Evolutionary conservation across 305 asterid species (phyloP).

Genomic region (Fraxinus sp.): DNA sequence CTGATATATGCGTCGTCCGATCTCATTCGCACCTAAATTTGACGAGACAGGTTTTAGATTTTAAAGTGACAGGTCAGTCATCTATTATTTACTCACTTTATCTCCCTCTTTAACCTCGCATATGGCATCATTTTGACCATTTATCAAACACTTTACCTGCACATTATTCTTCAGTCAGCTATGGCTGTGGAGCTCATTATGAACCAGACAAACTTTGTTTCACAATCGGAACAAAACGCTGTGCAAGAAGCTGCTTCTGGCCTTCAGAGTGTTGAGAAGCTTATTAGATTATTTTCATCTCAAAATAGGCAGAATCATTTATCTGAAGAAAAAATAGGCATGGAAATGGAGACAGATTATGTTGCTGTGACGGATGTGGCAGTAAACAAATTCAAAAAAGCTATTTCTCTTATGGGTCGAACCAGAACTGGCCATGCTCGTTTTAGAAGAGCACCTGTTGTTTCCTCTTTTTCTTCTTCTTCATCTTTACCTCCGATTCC

Average conservation of each 20-base stretch:
- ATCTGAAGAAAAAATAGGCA: conserved; percentile 1
- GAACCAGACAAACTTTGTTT: conserved; percentile 45
- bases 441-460: conserved; percentile 69
- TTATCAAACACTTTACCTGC: conserved; percentile 4
- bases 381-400: conserved; percentile 57
- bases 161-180: conserved; percentile 20
- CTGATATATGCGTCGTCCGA: conserved; percentile 29
- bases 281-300: conserved; percentile 48
- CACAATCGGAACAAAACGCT: conserved; percentile 41
- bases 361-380: conserved; percentile 57
- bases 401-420: conserved; percentile 58
- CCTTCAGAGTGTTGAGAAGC: conserved; percentile 57
- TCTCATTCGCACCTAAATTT: conserved; percentile 68
- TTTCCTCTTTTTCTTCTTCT: conserved; percentile 21
- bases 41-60: conserved; percentile 51
- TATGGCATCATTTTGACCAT: conserved; percentile 36
- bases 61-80: conserved; percentile 60
- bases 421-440: conserved; percentile 86
- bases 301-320: conserved; percentile 20
- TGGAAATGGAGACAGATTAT: conserved; percentile 32
- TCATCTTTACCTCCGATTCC: conserved; percentile 25
- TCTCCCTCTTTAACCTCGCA: conserved; percentile 34
- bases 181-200: conserved; percentile 82
- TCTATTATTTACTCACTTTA: conserved; percentile 60
- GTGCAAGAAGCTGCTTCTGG: conserved; percentile 57